Conservation (phyloP, 2,329 filamentous ascomycete genomes). For the Trichoderma harzianum region DNA sequence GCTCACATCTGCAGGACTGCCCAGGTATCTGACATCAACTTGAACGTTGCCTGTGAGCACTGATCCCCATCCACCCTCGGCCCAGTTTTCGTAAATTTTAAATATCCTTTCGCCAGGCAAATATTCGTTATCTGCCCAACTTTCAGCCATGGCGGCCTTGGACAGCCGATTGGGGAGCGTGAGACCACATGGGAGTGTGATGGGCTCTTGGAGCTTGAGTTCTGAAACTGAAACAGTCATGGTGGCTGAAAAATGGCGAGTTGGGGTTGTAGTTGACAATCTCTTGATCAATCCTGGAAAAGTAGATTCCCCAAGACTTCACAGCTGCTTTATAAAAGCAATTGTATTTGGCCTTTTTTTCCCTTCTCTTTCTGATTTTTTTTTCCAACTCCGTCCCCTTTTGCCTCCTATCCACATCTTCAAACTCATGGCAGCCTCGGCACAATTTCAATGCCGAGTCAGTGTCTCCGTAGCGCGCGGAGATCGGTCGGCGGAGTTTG, state of each 20-base stretch:
- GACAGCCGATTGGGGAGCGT: conserved; percentile 53
- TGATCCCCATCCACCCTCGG: conserved; percentile 50
- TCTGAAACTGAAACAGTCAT: neutral
- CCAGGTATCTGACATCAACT: conserved; percentile 39
- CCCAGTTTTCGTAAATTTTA: conserved; percentile 52
- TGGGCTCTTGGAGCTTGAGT: conserved; percentile 29
- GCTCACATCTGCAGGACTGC: conserved; percentile 33
- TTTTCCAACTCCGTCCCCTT: neutral
- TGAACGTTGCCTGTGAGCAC: conserved; percentile 50
- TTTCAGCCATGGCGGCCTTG: conserved; percentile 51
- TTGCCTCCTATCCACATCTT: neutral
- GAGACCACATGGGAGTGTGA: conserved; percentile 54
- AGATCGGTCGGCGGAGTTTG: conserved; percentile 4
- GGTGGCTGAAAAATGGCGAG: neutral
- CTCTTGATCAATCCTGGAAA: neutral
- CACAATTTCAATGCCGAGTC: neutral
- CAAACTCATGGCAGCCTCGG: neutral
- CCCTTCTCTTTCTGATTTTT: neutral
- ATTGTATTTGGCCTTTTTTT: neutral
- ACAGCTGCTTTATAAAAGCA: neutral
- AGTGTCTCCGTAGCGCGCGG: neutral
- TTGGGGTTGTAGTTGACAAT: neutral
- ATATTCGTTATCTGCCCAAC: conserved; percentile 38
- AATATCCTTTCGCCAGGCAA: conserved; percentile 42
- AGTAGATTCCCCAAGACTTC: neutral